A percentile compares a stretch with the other conserved stretches of the same genome.
These are phyloP conservation scores for Aspergillus quadricinctus DNA, from an alignment of 2,329 filamentous ascomycete genomes.

Conservation along the genomic window DNA sequence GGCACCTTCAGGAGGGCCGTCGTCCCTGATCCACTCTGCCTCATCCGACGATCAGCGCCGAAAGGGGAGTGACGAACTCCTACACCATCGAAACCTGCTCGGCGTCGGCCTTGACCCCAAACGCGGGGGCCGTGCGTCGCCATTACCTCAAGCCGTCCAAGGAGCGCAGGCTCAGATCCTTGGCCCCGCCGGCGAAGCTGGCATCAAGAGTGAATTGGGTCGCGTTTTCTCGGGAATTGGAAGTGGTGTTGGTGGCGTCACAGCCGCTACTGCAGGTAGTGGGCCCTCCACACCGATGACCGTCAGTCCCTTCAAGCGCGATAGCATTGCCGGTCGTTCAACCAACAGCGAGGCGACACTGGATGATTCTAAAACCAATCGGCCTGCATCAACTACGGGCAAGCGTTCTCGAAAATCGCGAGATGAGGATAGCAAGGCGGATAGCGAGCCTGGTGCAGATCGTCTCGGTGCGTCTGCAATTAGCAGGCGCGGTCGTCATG, in stretches of 20 bases:
- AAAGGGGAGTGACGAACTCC: constrained; percentile 51
- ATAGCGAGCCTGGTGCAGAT: constrained; percentile 62
- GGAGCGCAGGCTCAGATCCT: constrained; percentile 78
- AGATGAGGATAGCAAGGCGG: constrained; percentile 66
- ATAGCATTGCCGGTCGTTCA: constrained; percentile 45
- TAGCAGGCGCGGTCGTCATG: constrained; percentile 56
- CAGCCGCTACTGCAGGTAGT: constrained; percentile 46
- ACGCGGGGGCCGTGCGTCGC: constrained; percentile 77
- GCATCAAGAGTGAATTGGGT: constrained; percentile 91
- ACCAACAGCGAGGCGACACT: constrained; percentile 33
- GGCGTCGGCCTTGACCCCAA: constrained; percentile 69
- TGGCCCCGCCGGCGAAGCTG: constrained; percentile 74
- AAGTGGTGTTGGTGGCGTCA: constrained; percentile 57
- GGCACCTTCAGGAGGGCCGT: constrained; percentile 26
- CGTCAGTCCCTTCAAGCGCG: constrained; percentile 48
- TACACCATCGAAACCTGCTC: constrained; percentile 65
- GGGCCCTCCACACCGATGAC: constrained; percentile 52
- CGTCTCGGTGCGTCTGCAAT: constrained; percentile 60
- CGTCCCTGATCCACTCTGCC: constrained; percentile 21
- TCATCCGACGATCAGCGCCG: constrained; percentile 38
- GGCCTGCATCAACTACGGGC: constrained; percentile 46
- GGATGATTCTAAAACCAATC: constrained; percentile 39
- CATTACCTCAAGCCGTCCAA: constrained; percentile 87
- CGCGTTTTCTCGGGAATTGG: constrained; percentile 94
- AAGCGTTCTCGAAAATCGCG: constrained; percentile 66